Base-by-base conservation (phyloP, 2,329 filamentous ascomycete species). In the Aspergillus brasiliensis region DNA sequence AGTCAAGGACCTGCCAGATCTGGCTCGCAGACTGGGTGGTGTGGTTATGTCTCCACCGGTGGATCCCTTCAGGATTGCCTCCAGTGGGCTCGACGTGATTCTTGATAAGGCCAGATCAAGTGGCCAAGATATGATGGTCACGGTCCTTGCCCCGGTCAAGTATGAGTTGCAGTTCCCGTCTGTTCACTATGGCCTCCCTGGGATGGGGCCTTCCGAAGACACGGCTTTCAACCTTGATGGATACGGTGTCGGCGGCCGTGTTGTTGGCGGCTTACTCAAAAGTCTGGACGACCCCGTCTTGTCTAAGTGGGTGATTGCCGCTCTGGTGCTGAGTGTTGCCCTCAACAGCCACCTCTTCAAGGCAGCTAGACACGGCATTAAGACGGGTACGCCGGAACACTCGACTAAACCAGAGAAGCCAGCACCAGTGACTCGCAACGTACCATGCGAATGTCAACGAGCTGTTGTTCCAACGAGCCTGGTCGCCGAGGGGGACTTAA, bases 261-360 rank as follows among this genome's bases (percentile, higher is more conserved):
- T 98, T 72, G 91, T 98, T 34, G 92, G 94, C 63, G 88, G 93
- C 68, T 83, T 99, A 13, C 83, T 99, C 60, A 96, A 94, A 80
- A 98, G 94, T 71, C 83, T 99, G 47, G 94, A 99, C 73, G 95
- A 99, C 71, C 95, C 95, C 0, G 87, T 97, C 44, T 85, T 99
- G 51, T 96, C 93, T 76, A 99, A 99, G 78, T 99, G 95, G 95
- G 96, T 99, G 61, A 86, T 99, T 34, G 88, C 92, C 46, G 92
- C 92, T 47, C 83, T 99, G 60, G 93, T 91, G 13, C 82, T 99
- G 78, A 98, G 95, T 72, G 87, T 99, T 40, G 91, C 92, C 5
- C 83, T 99, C 37, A 99, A 99, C 72, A 95, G 95, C 8, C 99
- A 99, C 72, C 86, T 99, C 3, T 99, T 99, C 83, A 99, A 99